Conservation (phyloP, 495 filamentous ascomycete species). For the Rhizodiscina lignyota region DNA sequence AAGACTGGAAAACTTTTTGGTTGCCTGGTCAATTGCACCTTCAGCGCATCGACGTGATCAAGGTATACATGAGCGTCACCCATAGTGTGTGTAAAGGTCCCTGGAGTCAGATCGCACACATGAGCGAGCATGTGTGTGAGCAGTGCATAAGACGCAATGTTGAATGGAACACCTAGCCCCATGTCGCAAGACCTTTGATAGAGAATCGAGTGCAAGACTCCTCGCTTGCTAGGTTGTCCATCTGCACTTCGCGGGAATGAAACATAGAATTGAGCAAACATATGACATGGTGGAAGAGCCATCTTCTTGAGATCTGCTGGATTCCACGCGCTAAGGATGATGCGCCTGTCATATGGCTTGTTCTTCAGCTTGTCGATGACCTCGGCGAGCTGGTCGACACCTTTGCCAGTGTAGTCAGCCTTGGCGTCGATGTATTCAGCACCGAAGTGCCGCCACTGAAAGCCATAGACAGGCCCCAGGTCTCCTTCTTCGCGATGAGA, state of each 20-base stretch:
- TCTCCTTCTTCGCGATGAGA: constrained; percentile 68
- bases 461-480: constrained; percentile 91
- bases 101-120: constrained; percentile 65
- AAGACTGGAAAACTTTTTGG: constrained; percentile 72
- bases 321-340: constrained; percentile 90
- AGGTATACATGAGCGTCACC: constrained; percentile 91
- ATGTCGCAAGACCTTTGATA: constrained; percentile 96
- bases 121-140: constrained; percentile 88
- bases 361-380: constrained; percentile 66
- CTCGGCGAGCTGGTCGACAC: constrained; percentile 80
- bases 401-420: constrained; percentile 73
- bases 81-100: constrained; percentile 80
- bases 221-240: constrained; percentile 24
- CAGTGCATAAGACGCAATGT: constrained; percentile 86
- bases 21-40: constrained; percentile 59
- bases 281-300: constrained; percentile 93
- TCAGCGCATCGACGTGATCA: constrained; percentile 80
- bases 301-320: constrained; percentile 70
- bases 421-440: constrained; percentile 66
- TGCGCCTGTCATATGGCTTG: constrained; percentile 72
- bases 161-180: constrained; percentile 94
- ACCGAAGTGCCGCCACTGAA: constrained; percentile 98
- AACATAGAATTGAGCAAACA: constrained; percentile 99
- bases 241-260: constrained; percentile 40
- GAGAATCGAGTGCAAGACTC: constrained; percentile 63